These are phyloP conservation scores for Amylocystis lapponica DNA, from an alignment of 768 basidiomycete genomes.

Conservation along the genomic window DNA sequence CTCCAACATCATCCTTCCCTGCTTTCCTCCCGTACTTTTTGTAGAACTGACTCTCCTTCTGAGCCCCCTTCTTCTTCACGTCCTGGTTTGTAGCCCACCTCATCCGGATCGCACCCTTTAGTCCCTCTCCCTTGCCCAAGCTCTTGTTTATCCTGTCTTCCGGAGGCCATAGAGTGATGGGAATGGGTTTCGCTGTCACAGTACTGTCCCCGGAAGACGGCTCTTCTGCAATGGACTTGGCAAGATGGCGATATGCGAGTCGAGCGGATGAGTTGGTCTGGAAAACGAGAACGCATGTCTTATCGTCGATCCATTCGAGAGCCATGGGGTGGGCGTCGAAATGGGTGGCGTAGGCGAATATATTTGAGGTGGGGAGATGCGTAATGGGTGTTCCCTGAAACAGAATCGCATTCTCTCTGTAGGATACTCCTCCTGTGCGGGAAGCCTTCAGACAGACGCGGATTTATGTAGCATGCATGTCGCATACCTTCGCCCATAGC, in stretches of 20 bases:
- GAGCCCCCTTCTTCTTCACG: constrained; percentile 74
- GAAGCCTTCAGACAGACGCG: constrained; percentile 1
- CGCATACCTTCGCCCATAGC: constrained; percentile 21
- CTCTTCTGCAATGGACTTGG: constrained; percentile 46
- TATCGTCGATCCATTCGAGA: constrained; percentile 85
- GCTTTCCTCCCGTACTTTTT: constrained; percentile 61
- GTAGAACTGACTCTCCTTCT: constrained; percentile 72
- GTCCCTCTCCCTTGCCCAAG: constrained; percentile 61
- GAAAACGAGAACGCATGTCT: constrained; percentile 76
- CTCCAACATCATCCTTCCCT: constrained; percentile 50
- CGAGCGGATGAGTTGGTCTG: constrained; percentile 48
- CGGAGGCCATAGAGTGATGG: constrained; percentile 71
- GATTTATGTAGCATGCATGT: background rate
- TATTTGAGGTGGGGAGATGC: constrained; percentile 65
- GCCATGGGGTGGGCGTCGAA: constrained; percentile 70
- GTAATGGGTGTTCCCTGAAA: constrained; percentile 69
- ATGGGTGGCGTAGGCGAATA: constrained; percentile 80
- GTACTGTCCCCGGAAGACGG: constrained; percentile 48
- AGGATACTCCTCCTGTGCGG: constrained; percentile 17
- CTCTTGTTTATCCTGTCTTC: constrained; percentile 71
- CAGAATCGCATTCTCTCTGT: constrained; percentile 64
- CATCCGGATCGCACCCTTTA: constrained; percentile 64
- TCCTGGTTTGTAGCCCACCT: constrained; percentile 71
- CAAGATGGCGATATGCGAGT: constrained; percentile 42
- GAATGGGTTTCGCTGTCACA: constrained; percentile 62